Evolutionary conservation across 73 alveolate genomes (phyloP).

Genomic region (Symbiodinium natans): DNA sequence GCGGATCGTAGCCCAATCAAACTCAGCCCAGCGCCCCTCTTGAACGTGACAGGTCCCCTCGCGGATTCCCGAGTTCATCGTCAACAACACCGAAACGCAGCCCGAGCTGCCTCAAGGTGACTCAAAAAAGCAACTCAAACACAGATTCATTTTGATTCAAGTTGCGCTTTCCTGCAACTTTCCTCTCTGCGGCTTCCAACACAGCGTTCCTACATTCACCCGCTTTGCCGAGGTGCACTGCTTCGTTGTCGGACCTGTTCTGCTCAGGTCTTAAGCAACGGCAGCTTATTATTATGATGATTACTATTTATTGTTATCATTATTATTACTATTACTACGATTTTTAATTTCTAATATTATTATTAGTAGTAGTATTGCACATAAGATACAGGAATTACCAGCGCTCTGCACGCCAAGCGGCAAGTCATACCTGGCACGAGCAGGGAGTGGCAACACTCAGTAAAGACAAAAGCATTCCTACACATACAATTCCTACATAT

Average conservation of each 20-base stretch:
- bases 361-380: too few relatives aligned
- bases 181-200: background rate
- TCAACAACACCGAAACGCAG: slow-evolving; percentile 76
- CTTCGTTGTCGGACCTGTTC: slow-evolving; percentile 70
- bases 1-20: too few relatives aligned
- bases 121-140: background rate
- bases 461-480: background rate
- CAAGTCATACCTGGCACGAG: slow-evolving; percentile 55
- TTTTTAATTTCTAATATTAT: too few relatives aligned
- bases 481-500: background rate
- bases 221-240: slow-evolving; percentile 35
- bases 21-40: too few relatives aligned
- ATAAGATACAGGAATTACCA: too few relatives aligned
- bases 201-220: too few relatives aligned
- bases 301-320: too few relatives aligned
- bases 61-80: slow-evolving; percentile 46
- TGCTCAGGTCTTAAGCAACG: background rate
- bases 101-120: slow-evolving; percentile 34
- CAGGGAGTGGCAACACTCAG: too few relatives aligned
- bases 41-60: slow-evolving; percentile 56
- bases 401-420: background rate
- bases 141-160: too few relatives aligned
- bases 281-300: too few relatives aligned
- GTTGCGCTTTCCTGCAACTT: background rate
- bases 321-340: too few relatives aligned